A percentile compares a stretch with the other conserved stretches of the same genome.
Conservation (phyloP, 176 grass and related monocot genomes). For the Eremochloa ophiuroides region DNA sequence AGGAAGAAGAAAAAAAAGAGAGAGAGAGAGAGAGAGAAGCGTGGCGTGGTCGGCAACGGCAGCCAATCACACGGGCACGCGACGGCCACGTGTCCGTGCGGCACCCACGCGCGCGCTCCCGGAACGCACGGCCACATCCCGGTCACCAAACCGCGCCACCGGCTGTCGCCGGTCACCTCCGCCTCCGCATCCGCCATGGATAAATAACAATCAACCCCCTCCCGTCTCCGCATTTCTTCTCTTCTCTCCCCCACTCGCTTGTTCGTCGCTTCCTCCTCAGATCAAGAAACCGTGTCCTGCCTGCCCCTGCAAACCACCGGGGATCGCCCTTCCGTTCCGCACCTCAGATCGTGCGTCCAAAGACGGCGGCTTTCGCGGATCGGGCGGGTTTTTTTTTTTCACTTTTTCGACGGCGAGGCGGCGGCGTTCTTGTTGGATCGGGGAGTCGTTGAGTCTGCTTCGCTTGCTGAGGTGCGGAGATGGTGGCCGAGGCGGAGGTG, state of each 20-base stretch:
- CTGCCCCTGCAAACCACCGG: conserved; percentile 10
- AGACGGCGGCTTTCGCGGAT: conserved; percentile 16
- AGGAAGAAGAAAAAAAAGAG: not conserved
- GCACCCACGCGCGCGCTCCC: conserved; percentile 14
- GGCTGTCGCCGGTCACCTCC: conserved; percentile 42
- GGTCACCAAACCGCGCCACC: conserved; percentile 9
- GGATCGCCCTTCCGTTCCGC: not conserved
- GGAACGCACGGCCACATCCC: not conserved
- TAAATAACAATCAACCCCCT: conserved; percentile 39
- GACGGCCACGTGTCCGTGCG: conserved; percentile 36
- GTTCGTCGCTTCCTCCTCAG: conserved; percentile 4
- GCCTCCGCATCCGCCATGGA: conserved; percentile 7
- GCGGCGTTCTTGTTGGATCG: not conserved
- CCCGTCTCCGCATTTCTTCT: conserved; percentile 7
- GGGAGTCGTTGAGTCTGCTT: not conserved
- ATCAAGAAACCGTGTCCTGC: conserved; percentile 54
- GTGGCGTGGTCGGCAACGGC: conserved; percentile 31
- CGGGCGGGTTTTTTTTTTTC: no score
- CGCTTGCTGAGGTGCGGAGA: conserved; percentile 19
- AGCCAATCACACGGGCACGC: conserved; percentile 22
- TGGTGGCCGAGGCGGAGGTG: conserved; percentile 86
- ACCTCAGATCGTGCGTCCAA: conserved; percentile 1
- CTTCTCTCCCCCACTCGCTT: not conserved
- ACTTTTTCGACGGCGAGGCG: conserved; percentile 1
- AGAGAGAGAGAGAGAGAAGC: not conserved